phyloP scores from a whole-genome alignment of 2,329 filamentous ascomycete species.

The Anthostomella pinea region DNA sequence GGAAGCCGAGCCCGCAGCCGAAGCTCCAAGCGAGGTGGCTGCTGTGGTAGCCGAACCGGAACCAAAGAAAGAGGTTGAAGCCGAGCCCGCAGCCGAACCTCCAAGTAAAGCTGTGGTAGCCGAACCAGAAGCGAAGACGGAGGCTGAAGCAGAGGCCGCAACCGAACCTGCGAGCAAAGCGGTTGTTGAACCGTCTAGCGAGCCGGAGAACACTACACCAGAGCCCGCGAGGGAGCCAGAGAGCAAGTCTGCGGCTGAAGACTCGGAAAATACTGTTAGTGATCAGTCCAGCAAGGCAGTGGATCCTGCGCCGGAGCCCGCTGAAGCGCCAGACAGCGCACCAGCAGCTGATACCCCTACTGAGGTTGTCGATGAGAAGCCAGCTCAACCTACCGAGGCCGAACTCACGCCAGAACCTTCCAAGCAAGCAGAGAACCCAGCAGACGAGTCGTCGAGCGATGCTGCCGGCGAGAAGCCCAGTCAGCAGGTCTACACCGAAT shows the following conservation, averaged over 20 bases:
- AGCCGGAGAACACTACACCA: too few species aligned
- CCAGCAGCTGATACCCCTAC: background rate
- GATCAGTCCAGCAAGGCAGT: background rate
- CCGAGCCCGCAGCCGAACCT: slow-evolving; percentile 2
- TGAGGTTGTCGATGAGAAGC: background rate
- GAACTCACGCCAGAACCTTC: background rate
- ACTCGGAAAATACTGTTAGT: too few species aligned
- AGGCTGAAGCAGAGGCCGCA: background rate
- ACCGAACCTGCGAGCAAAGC: slow-evolving; percentile 1
- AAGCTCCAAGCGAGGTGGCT: background rate
- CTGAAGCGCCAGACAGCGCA: background rate
- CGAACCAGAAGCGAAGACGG: slow-evolving; percentile 1
- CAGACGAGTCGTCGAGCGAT: too few species aligned
- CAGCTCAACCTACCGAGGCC: too few species aligned
- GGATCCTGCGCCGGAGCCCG: background rate
- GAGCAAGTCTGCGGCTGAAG: too few species aligned
- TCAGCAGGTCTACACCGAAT: too few species aligned
- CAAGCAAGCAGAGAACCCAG: background rate
- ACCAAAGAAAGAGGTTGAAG: background rate
- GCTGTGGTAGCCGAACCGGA: too few species aligned
- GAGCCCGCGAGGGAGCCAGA: too few species aligned
- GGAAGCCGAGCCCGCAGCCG: slow-evolving; percentile 4
- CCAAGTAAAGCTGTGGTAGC: background rate
- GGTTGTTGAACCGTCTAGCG: background rate
- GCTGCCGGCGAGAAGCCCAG: background rate